Percentiles rank a stretch among this genome's conserved stretches.
Conservation (phyloP, 2,329 filamentous ascomycete species). For the Diplodia mutila region DNA sequence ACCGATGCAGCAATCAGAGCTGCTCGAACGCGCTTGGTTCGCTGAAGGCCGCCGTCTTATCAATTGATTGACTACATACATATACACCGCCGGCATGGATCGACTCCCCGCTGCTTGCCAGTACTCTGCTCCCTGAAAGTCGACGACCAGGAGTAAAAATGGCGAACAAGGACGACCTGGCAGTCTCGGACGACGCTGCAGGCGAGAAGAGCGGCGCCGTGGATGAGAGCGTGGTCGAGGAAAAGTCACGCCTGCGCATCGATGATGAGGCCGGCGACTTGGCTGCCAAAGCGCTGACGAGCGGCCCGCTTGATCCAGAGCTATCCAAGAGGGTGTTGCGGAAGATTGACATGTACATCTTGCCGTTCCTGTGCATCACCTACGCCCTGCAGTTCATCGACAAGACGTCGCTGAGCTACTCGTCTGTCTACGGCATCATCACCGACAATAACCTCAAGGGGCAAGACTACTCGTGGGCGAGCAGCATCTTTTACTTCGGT, state of each 20-base stretch:
- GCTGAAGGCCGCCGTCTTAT: background rate
- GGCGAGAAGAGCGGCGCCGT: conserved; percentile 2
- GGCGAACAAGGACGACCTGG: background rate
- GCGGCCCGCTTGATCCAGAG: conserved; percentile 6
- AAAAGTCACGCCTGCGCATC: conserved; percentile 13
- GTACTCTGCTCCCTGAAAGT: too few species aligned
- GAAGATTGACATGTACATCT: conserved; percentile 56
- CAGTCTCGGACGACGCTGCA: background rate
- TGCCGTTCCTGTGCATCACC: conserved; percentile 61
- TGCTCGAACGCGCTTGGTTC: background rate
- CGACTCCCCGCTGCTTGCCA: background rate
- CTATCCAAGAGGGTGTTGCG: conserved; percentile 38
- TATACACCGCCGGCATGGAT: conserved; percentile 1
- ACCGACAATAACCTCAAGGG: conserved; percentile 28
- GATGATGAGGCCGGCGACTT: conserved; percentile 16
- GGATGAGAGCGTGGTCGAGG: background rate
- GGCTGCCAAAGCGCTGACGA: conserved; percentile 1
- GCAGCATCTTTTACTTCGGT: conserved; percentile 28
- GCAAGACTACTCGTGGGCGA: conserved; percentile 29
- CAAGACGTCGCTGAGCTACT: conserved; percentile 59
- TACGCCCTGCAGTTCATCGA: conserved; percentile 68
- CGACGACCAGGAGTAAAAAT: background rate
- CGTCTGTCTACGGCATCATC: conserved; percentile 29
- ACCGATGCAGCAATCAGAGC: background rate
- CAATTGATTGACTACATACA: background rate